Evolutionary conservation across 106 monocot species (phyloP), one percentile per base, ranked within the genome.

Genomic region (Iris macrosiphon): DNA sequence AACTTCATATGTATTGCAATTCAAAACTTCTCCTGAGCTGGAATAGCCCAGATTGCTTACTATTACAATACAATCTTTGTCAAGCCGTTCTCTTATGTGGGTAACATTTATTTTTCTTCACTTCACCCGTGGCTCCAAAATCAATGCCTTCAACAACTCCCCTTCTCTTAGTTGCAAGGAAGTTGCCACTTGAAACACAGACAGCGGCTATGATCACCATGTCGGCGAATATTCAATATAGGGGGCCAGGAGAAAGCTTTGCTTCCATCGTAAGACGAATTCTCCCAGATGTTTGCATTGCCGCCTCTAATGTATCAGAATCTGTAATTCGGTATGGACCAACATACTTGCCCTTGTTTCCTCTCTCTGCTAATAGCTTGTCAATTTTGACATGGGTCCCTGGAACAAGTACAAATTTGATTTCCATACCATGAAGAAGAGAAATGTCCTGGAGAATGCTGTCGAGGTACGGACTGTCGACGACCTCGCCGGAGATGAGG

Each of bases 1-100:
- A 62, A 94, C 93, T 73, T 94, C 93, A 64, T 89, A 95, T 27
- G 81, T 89, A 64, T 88, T 89, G 89, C 94, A 89, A 62, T 96
- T 96, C 63, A 96, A 72, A 69, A 89, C 77, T 68, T 86, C 89
- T 57, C 85, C 85, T 15, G 82, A 59, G 59, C 95, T 89, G 37
- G 95, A 89, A 66, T 85, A 89, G 30, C 95, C 95, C 63, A 96
- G 59, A 66, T 96, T 96, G 82, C 76, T 96, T 50, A 89, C 68
- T 45, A 89, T 66, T 0, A 86, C 95, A 51, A 96, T 89, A 49
- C 85, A 79, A 51, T 89, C 85, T 60, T 52, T 68, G 23, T 89
- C 82, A 52, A 96, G 85, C 39, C 79, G 72, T 50, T 96, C 85
- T 44, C 59, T 60, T 62, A 96, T 89, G 11, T 75, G 64, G 38